Base-by-base conservation (phyloP, 1,284 basidiomycete genomes). In the Marasmius oreades region DNA sequence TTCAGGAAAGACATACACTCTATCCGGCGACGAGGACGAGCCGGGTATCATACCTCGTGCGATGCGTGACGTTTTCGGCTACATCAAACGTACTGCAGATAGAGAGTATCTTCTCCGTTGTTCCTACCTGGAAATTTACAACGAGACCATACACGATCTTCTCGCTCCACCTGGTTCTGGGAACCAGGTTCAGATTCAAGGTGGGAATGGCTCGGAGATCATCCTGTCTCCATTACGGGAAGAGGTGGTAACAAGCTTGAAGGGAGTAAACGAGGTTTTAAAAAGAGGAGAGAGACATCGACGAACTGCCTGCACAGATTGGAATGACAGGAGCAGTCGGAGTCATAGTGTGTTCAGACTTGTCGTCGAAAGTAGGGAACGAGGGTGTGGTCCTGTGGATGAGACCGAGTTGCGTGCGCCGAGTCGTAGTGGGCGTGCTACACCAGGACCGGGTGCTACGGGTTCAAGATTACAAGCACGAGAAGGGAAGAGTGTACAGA, bases 121-220 rank as follows among this genome's bases (percentile, higher is more conserved):
- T 62, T 94, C 92, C 2, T 98, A 98, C 69, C 84, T 98, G 45
- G 95, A 98, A 66, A 94, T 98, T 53, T 98, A 98, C 77, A 99
- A 99, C 71, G 96, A 99, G 71, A 81, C 85, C 0, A 90, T 99
- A 59, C 84, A 93, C 61, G 95, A 95, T 66, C 75, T 95, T 2
- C 82, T 95, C 26, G 88, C 92, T 1, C 90, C 92, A 0, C 81
- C 26, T 5, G 83, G 82, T 16, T 81, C 79, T 1, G 77, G 81
- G 16, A 82, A 82, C 56, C 82, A 83, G 2, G 88, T 91, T 0
- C 85, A 89, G 61, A 81, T 92, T 8, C 82, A 90, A 59, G 88
- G 90, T 18, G 87, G 86, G 14, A 73, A 70, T 6, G 85, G 85
- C 1, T 65, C 70, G 14, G 82, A 86, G 59, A 70, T 87, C 16